Percentiles rank a stretch among this genome's conserved stretches.
These are phyloP conservation scores for Cercospora sp. DNA, from an alignment of 2,329 filamentous ascomycete genomes.

Conservation along the genomic window DNA sequence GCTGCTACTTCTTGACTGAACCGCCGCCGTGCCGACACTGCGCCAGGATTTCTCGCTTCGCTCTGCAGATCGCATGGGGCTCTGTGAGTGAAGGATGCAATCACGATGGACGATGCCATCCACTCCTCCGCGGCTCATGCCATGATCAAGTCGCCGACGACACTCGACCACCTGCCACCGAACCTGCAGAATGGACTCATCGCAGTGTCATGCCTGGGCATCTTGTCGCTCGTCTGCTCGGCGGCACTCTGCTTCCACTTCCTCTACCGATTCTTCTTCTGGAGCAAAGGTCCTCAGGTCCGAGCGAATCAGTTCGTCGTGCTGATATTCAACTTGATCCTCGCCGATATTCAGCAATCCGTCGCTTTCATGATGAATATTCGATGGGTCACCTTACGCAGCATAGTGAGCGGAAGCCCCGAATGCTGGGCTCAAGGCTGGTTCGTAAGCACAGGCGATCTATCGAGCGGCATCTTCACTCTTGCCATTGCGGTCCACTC, in stretches of 20 bases:
- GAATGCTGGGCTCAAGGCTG: conserved; percentile 66
- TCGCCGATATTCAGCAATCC: conserved; percentile 67
- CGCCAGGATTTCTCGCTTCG: neutral
- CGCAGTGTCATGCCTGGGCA: conserved; percentile 49
- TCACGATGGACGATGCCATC: neutral
- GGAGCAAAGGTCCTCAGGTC: conserved; percentile 39
- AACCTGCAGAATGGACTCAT: conserved; percentile 25
- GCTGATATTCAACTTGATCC: conserved; percentile 66
- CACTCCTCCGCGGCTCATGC: neutral
- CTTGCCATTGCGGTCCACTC: conserved; percentile 39
- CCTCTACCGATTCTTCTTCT: conserved; percentile 50
- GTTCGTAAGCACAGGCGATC: conserved; percentile 65
- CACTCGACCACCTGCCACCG: neutral
- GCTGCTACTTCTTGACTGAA: neutral
- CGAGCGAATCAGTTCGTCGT: conserved; percentile 64
- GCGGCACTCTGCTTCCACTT: conserved; percentile 48
- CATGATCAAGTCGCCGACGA: neutral
- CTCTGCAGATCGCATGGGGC: neutral
- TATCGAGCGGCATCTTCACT: conserved; percentile 67
- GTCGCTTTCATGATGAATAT: conserved; percentile 45
- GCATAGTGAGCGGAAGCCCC: conserved; percentile 53
- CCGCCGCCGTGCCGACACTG: neutral
- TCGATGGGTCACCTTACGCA: conserved; percentile 56
- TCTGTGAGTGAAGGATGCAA: neutral
- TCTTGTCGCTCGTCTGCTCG: conserved; percentile 51